phyloP scores from a whole-genome alignment of 345 rosid genomes.

The Limnanthes douglasii region DNA sequence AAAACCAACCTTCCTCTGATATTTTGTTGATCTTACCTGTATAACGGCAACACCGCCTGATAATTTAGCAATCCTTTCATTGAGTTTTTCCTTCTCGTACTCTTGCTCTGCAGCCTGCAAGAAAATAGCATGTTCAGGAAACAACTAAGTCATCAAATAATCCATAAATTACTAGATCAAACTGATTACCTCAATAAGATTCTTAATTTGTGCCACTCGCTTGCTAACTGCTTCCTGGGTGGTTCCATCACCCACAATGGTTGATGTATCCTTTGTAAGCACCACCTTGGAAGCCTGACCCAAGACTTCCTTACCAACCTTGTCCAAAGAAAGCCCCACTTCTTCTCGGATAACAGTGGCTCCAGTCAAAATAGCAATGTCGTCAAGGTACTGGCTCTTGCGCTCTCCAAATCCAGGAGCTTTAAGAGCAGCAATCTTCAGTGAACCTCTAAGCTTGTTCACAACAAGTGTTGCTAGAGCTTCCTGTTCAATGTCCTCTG shows the following conservation, averaged over 20 bases:
- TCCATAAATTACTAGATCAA: not conserved
- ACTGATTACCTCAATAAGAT: constrained; percentile 55
- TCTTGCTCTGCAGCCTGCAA: constrained; percentile 79
- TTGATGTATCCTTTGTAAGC: constrained; percentile 78
- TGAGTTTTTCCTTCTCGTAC: constrained; percentile 89
- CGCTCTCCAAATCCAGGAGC: constrained; percentile 96
- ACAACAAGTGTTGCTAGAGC: constrained; percentile 89
- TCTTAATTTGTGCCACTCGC: constrained; percentile 77
- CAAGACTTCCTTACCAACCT: constrained; percentile 69
- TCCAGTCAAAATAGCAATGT: constrained; percentile 80
- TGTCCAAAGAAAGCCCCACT: constrained; percentile 84
- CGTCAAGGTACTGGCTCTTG: constrained; percentile 86
- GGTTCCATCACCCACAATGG: constrained; percentile 90
- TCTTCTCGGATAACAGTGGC: constrained; percentile 80
- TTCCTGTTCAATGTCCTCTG: constrained; percentile 94
- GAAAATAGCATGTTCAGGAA: not conserved
- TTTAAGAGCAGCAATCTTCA: constrained; percentile 82
- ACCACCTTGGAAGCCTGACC: constrained; percentile 86
- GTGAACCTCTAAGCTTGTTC: constrained; percentile 71
- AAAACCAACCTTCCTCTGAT: not conserved
- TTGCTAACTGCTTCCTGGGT: constrained; percentile 85
- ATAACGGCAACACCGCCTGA: constrained; percentile 68
- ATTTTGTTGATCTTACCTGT: constrained; percentile 23
- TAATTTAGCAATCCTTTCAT: constrained; percentile 75
- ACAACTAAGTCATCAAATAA: not conserved